Evolutionary conservation across 1,284 basidiomycete genomes (phyloP).

Genomic region (Ustilago xerochloae): DNA sequence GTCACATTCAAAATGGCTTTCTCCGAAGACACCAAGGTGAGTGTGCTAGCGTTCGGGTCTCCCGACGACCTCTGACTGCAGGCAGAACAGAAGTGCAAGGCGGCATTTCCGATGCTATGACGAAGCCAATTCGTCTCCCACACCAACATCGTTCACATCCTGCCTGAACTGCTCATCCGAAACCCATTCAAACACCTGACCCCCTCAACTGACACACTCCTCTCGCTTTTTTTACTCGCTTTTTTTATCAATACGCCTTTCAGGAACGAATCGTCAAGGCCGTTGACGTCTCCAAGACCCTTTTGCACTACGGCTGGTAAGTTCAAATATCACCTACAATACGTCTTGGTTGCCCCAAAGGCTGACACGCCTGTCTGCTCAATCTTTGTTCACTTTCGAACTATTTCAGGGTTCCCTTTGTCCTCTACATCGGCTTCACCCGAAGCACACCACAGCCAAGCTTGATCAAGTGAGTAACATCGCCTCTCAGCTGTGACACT

Average conservation of each 20-base stretch:
- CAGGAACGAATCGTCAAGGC: constrained; percentile 65
- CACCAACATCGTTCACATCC: no score
- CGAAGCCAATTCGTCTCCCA: not conserved
- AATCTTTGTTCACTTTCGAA: not conserved
- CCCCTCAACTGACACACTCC: not conserved
- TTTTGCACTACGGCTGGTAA: constrained; percentile 65
- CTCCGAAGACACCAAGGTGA: constrained; percentile 65
- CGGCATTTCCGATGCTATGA: not conserved
- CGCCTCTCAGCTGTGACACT: not conserved
- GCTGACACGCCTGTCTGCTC: not conserved
- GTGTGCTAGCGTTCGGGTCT: not conserved
- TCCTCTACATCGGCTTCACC: constrained; percentile 66
- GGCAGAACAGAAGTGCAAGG: not conserved
- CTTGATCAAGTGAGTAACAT: constrained; percentile 60
- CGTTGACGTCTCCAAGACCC: constrained; percentile 62
- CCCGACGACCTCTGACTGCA: not conserved
- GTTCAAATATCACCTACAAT: constrained; percentile 4
- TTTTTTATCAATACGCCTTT: not conserved
- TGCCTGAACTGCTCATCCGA: no score
- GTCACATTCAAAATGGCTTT: constrained; percentile 48
- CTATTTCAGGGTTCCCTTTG: constrained; percentile 61
- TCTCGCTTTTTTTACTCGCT: not conserved
- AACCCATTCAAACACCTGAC: no score
- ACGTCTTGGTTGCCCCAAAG: not conserved
- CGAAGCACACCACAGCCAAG: constrained; percentile 63